These are phyloP conservation scores for Lasiodiplodia gonubiensis DNA, from an alignment of 2,329 filamentous ascomycete genomes.

Conservation along the genomic window DNA sequence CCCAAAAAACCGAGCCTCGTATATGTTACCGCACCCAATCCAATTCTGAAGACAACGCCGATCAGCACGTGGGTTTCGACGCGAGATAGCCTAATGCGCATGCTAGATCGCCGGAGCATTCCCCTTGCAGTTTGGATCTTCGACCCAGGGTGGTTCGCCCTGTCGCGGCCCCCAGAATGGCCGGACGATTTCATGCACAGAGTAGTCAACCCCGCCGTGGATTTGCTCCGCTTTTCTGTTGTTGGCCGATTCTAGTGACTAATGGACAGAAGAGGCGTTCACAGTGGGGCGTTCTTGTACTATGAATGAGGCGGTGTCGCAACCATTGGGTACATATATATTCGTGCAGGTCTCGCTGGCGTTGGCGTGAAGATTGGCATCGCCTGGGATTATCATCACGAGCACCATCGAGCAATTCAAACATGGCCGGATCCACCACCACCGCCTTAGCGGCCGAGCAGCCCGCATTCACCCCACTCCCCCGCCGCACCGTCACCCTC, in stretches of 20 bases:
- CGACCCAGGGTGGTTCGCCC: too few relatives aligned
- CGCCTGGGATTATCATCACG: too few relatives aligned
- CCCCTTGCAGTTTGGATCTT: too few relatives aligned
- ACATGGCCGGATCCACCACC: not conserved
- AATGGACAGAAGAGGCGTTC: not conserved
- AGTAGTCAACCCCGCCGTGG: conserved; percentile 1
- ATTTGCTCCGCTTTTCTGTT: not conserved
- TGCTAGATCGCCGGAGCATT: not conserved
- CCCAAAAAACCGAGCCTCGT: not conserved
- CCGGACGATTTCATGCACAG: not conserved
- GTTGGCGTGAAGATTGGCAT: not conserved
- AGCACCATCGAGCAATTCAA: not conserved
- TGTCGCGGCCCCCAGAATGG: not conserved
- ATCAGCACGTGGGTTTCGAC: not conserved
- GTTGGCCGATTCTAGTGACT: not conserved
- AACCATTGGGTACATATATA: not conserved
- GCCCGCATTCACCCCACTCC: not conserved
- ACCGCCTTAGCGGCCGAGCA: not conserved
- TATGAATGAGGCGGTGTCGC: not conserved
- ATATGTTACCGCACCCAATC: too few relatives aligned
- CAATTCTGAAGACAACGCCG: not conserved
- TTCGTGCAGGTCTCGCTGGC: not conserved
- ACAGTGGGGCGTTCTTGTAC: not conserved
- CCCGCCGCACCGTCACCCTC: conserved; percentile 5
- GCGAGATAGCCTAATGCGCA: not conserved